These are phyloP conservation scores for Trichoderma asperelloides DNA, from an alignment of 495 filamentous ascomycete genomes.

Conservation along the genomic window DNA sequence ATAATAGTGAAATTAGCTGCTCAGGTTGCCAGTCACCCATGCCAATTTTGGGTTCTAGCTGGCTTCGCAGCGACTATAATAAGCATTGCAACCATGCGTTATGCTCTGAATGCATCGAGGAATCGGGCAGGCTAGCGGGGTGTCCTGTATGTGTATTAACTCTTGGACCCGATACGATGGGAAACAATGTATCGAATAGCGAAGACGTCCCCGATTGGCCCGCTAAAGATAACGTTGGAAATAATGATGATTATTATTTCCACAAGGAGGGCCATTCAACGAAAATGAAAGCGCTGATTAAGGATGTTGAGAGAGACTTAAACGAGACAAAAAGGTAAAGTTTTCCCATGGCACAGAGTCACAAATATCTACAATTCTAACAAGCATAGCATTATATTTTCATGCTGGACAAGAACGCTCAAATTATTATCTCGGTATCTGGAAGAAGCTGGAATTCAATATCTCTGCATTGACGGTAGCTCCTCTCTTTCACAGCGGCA, in stretches of 20 bases:
- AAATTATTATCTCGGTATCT: conserved; percentile 27
- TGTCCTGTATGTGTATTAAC: conserved; percentile 15
- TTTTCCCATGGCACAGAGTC: neutral
- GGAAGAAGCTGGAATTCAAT: conserved; percentile 20
- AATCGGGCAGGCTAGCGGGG: neutral
- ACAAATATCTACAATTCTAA: neutral
- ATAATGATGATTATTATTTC: conserved; percentile 16
- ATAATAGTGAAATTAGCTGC: conserved; percentile 16
- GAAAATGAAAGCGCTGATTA: conserved; percentile 28
- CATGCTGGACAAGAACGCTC: conserved; percentile 41
- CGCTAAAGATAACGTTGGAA: neutral
- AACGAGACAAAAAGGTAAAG: conserved; percentile 26
- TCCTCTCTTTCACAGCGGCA: conserved; percentile 21
- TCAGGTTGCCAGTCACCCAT: conserved; percentile 17
- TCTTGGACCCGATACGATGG: neutral
- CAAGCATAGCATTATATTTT: conserved; percentile 41
- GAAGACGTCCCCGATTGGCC: conserved; percentile 3
- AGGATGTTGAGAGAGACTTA: conserved; percentile 22
- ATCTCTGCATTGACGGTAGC: conserved; percentile 32
- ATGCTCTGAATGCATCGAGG: conserved; percentile 24
- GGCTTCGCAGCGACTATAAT: conserved; percentile 14
- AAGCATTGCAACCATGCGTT: conserved; percentile 25
- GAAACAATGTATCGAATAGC: neutral
- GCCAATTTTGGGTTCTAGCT: conserved; percentile 18
- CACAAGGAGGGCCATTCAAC: conserved; percentile 19